Evolutionary conservation across 495 filamentous ascomycete genomes (phyloP).

Genomic region (Tuber umbilicatum): DNA sequence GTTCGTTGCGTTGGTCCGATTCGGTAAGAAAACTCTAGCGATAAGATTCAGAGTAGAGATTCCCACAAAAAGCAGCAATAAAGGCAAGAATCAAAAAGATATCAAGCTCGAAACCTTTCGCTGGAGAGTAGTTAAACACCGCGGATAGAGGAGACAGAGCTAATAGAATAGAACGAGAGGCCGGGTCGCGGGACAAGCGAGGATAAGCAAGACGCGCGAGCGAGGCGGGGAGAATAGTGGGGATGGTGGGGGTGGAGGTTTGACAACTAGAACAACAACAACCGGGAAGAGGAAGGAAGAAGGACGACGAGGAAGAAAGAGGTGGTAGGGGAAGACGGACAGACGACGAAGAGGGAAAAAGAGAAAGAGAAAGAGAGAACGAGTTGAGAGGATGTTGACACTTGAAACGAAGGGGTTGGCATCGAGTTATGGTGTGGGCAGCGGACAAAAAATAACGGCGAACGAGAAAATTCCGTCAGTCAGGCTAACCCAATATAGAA

Average conservation of each 20-base stretch:
- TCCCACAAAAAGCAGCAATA: slow-evolving; percentile 1
- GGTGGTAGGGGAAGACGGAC: slow-evolving; percentile 9
- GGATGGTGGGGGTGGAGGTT: neutral
- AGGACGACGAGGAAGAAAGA: slow-evolving; percentile 14
- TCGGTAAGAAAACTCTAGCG: slow-evolving; percentile 15
- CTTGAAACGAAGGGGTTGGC: slow-evolving; percentile 21
- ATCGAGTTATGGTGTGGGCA: neutral
- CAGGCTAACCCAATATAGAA: neutral
- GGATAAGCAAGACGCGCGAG: neutral
- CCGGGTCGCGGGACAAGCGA: neutral
- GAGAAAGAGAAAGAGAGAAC: slow-evolving; percentile 25
- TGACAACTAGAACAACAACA: slow-evolving; percentile 21
- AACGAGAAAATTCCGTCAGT: neutral
- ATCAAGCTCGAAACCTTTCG: slow-evolving; percentile 32
- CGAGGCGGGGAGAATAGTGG: neutral
- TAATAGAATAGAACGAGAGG: neutral
- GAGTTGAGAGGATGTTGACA: slow-evolving; percentile 5
- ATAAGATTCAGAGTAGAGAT: slow-evolving; percentile 10
- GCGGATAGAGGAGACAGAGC: neutral
- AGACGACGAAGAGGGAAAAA: slow-evolving; percentile 17
- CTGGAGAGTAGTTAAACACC: slow-evolving; percentile 38
- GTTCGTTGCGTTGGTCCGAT: slow-evolving; percentile 16
- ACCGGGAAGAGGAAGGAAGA: slow-evolving; percentile 26
- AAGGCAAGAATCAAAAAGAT: slow-evolving; percentile 15
- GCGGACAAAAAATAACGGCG: neutral